Percentiles rank a stretch among this genome's conserved stretches.
phyloP scores from a whole-genome alignment of 1,139 yeast genomes.

The Candida gigantensis region DNA sequence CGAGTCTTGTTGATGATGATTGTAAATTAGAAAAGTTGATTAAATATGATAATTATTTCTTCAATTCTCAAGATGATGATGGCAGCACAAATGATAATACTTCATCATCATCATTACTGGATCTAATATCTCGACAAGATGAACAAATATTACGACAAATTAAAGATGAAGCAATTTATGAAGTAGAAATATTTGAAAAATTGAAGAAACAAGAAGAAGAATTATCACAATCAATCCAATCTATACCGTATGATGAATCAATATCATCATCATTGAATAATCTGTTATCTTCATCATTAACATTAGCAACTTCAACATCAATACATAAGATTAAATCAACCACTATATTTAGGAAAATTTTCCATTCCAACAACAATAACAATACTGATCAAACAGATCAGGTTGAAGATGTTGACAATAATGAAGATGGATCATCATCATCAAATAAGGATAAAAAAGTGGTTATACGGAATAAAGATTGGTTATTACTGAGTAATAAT shows the following conservation, averaged over 20 bases:
- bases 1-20: conserved; percentile 12
- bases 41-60: conserved; percentile 2
- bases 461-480: conserved; percentile 11
- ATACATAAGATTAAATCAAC: conserved; percentile 37
- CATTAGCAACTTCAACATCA: conserved; percentile 36
- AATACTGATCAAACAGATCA: conserved; percentile 6
- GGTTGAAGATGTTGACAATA: background rate
- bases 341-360: conserved; percentile 32
- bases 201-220: conserved; percentile 28
- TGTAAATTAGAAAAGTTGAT: conserved; percentile 1
- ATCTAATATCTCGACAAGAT: conserved; percentile 30
- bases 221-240: conserved; percentile 13
- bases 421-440: background rate
- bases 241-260: conserved; percentile 20
- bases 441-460: conserved; percentile 15
- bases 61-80: too few relatives aligned
- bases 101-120: conserved; percentile 11
- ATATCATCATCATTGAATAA: conserved; percentile 22
- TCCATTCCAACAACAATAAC: conserved; percentile 13
- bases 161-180: conserved; percentile 20
- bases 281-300: conserved; percentile 41
- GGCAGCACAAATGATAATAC: too few relatives aligned
- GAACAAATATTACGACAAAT: conserved; percentile 30
- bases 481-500: conserved; percentile 15
- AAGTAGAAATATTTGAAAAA: conserved; percentile 1